Conservation (phyloP, 176 grass and related monocot species). For the Pontederia crassipes region DNA sequence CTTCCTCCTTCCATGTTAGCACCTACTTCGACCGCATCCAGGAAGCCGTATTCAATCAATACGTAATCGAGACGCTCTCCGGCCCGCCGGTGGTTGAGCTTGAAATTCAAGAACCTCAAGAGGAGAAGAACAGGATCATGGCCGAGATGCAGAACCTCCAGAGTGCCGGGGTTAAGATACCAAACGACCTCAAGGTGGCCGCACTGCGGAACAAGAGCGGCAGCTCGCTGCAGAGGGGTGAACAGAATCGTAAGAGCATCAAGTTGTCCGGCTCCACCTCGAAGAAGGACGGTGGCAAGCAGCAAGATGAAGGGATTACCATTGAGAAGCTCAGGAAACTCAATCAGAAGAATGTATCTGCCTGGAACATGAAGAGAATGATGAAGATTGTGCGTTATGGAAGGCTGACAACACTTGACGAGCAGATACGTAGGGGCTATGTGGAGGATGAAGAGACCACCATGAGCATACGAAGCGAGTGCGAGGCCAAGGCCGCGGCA, state of each 20-base stretch:
- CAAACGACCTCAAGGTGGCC: conserved; percentile 41
- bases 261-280: conserved; percentile 28
- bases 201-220: conserved; percentile 26
- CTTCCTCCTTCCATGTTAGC: conserved; percentile 89
- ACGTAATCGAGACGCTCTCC: conserved; percentile 88
- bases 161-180: conserved; percentile 51
- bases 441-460: conserved; percentile 43
- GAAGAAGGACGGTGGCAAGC: conserved; percentile 24
- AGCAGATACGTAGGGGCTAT: conserved; percentile 32
- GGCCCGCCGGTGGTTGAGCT: conserved; percentile 49
- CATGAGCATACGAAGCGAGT: conserved; percentile 68
- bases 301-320: conserved; percentile 55
- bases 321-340: conserved; percentile 84
- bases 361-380: conserved; percentile 94
- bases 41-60: conserved; percentile 94
- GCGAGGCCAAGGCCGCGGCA: conserved; percentile 80
- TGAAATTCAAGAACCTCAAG: not conserved
- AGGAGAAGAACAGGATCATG: conserved; percentile 54
- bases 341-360: conserved; percentile 86
- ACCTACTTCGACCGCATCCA: conserved; percentile 97
- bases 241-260: conserved; percentile 19
- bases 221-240: not conserved
- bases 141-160: conserved; percentile 69
- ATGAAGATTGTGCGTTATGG: conserved; percentile 84
- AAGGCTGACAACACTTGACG: conserved; percentile 64